Base-by-base conservation (phyloP, 805 yeast genomes). In the Komagataella pastoris region DNA sequence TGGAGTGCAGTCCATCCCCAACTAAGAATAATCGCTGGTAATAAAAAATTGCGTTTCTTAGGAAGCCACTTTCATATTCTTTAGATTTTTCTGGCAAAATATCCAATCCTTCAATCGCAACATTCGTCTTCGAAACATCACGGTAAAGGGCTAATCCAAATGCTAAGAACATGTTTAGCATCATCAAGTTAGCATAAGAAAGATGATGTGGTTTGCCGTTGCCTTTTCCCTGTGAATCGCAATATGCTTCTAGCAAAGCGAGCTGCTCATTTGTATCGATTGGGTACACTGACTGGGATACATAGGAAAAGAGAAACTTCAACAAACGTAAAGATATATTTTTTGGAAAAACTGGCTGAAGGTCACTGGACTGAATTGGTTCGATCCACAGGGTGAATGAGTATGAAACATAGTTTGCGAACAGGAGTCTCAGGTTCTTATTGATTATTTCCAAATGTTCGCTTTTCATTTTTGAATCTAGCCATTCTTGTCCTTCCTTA, bases 1-100 rank as follows among this genome's bases (percentile, higher is more conserved):
- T 63, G 2, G 81, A 72, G 45, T 64, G 65, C 0, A 76, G 50
- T 8, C 82, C 83, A 54, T 77, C 83, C 56, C 77, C 73, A 43
- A 73, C 58, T 1, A 76, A 65, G 4, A 74, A 63, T 6, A 79
- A 60, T 54, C 77, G 69, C 56, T 77, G 79, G 56, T 74, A 82
- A 58, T 77, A 82, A 57, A 64, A 76, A 21, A 80, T 60, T 0
- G 81, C 64, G 56, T 74, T 74, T 14, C 61, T 57, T 6, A 69
- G 58, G 53, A 68, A 61, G 2, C 57, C 51, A n/a, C 58, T 56
- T 51, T 68, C 72, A 3, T 68, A 51, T 1, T 54, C 55, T 17
- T 55, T 54, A 6, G 68, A 47, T 8, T 61, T 59, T 2, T 57
- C 60, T 3, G 17, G 59, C 48, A 45, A 47, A 18, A 17, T 40